phyloP scores from a whole-genome alignment of 495 filamentous ascomycete genomes.

The Lasiosphaeria ovina region DNA sequence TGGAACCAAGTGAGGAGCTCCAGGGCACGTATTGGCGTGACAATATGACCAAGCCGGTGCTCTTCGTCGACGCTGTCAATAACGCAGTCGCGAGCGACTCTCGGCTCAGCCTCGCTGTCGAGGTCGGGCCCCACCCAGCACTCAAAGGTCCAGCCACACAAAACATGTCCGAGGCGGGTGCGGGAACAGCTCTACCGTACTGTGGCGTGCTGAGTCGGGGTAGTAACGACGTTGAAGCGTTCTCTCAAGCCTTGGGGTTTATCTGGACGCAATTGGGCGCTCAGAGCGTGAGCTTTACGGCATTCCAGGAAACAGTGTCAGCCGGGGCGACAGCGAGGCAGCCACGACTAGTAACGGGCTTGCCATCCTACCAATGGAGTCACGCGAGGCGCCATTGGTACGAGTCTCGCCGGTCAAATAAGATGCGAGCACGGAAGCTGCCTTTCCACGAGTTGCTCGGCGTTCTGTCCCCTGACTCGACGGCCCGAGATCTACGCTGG shows the following conservation, averaged over 20 bases:
- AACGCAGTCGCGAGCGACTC: slow-evolving; percentile 1
- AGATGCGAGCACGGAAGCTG: slow-evolving; percentile 14
- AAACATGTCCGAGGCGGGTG: slow-evolving; percentile 21
- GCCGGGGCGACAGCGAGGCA: background rate
- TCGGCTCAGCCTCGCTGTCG: slow-evolving; percentile 36
- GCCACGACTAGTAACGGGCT: slow-evolving; percentile 24
- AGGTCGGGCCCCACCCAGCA: slow-evolving; percentile 55
- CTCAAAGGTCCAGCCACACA: slow-evolving; percentile 39
- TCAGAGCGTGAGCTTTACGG: slow-evolving; percentile 15
- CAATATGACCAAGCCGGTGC: slow-evolving; percentile 42
- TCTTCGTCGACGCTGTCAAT: slow-evolving; percentile 48
- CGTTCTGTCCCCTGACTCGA: slow-evolving; percentile 23
- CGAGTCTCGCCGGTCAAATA: slow-evolving; percentile 41
- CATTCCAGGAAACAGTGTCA: background rate
- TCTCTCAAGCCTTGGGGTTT: slow-evolving; percentile 31
- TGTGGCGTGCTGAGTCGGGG: slow-evolving; percentile 20
- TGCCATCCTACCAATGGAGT: slow-evolving; percentile 53
- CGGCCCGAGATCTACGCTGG: slow-evolving; percentile 40
- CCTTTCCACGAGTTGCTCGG: slow-evolving; percentile 46
- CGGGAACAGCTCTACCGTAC: slow-evolving; percentile 23
- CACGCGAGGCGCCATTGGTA: slow-evolving; percentile 44
- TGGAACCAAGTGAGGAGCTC: background rate
- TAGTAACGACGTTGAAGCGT: slow-evolving; percentile 21
- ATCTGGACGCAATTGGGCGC: slow-evolving; percentile 27
- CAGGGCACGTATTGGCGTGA: slow-evolving; percentile 31